phyloP scores from a whole-genome alignment of 164 flowering plant genomes.

The Nelumbo lutea region DNA sequence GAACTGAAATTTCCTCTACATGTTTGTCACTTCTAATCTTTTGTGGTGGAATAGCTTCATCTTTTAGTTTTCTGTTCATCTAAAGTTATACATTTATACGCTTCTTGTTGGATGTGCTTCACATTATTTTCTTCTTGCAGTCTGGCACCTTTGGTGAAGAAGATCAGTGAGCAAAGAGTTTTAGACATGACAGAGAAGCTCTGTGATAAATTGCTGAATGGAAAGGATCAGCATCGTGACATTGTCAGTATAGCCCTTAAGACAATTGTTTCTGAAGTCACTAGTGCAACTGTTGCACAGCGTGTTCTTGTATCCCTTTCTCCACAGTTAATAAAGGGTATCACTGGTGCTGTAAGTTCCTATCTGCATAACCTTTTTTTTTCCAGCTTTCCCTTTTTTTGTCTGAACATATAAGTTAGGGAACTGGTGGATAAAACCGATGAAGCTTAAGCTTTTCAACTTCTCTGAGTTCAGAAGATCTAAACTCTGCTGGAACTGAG shows the following conservation, averaged over 20 bases:
- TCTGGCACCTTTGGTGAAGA: slow-evolving; percentile 93
- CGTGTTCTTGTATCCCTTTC: slow-evolving; percentile 57
- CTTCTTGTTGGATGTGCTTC: background rate
- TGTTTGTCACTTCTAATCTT: background rate
- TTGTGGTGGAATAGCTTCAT: background rate
- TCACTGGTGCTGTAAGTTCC: slow-evolving; percentile 64
- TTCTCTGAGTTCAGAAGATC: too few relatives aligned
- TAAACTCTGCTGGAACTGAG: background rate
- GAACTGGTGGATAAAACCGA: too few relatives aligned
- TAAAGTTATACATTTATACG: background rate
- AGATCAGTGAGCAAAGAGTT: slow-evolving; percentile 65
- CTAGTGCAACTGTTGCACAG: slow-evolving; percentile 52
- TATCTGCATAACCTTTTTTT: background rate
- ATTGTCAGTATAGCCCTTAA: slow-evolving; percentile 92
- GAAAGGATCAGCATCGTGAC: slow-evolving; percentile 91
- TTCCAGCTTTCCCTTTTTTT: background rate
- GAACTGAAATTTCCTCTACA: background rate
- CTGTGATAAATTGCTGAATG: slow-evolving; percentile 70
- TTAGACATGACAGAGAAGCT: slow-evolving; percentile 81
- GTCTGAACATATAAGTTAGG: too few relatives aligned
- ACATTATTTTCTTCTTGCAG: slow-evolving; percentile 30
- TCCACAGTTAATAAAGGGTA: slow-evolving; percentile 67
- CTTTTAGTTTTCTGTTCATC: background rate
- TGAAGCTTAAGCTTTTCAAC: too few relatives aligned
- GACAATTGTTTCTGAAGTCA: slow-evolving; percentile 81